These are phyloP conservation scores for Claviceps sp. DNA, from an alignment of 2,329 filamentous ascomycete species.

Conservation along the genomic window DNA sequence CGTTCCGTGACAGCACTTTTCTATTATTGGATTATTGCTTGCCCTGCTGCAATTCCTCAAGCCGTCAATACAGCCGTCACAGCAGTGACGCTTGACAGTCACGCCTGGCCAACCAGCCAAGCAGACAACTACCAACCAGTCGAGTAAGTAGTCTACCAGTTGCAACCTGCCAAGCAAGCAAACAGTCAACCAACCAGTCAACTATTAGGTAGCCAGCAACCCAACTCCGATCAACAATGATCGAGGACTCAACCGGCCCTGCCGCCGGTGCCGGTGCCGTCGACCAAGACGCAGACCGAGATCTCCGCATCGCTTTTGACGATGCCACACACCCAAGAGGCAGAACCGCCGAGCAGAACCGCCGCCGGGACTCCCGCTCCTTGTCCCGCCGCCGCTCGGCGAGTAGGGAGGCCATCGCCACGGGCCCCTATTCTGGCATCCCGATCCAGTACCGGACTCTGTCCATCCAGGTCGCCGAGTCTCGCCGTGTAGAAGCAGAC, in stretches of 20 bases:
- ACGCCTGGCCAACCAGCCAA: not conserved
- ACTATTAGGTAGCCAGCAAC: not conserved
- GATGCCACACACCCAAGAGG: constrained; percentile 12
- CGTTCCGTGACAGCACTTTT: not conserved
- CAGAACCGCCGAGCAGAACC: constrained; percentile 5
- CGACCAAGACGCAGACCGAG: constrained; percentile 12
- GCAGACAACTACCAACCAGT: not conserved
- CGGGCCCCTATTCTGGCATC: constrained; percentile 21
- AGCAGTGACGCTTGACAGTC: not conserved
- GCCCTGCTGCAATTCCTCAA: not conserved
- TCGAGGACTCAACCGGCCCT: constrained; percentile 7
- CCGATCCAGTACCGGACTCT: constrained; percentile 28
- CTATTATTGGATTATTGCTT: not conserved
- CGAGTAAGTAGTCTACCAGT: no score
- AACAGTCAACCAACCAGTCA: not conserved
- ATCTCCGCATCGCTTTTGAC: constrained; percentile 14
- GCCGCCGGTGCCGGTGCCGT: constrained; percentile 5
- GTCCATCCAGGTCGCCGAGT: constrained; percentile 26
- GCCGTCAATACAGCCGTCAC: not conserved
- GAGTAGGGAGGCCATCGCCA: constrained; percentile 14
- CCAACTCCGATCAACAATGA: constrained; percentile 5
- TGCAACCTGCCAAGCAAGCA: no score
- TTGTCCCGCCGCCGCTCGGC: constrained; percentile 12
- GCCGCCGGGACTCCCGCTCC: constrained; percentile 8
- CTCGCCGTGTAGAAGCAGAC: constrained; percentile 16